Evolutionary conservation across 768 basidiomycete species (phyloP), one percentile per base, ranked within the genome.

Genomic region (Gelatoporia subvermispora): DNA sequence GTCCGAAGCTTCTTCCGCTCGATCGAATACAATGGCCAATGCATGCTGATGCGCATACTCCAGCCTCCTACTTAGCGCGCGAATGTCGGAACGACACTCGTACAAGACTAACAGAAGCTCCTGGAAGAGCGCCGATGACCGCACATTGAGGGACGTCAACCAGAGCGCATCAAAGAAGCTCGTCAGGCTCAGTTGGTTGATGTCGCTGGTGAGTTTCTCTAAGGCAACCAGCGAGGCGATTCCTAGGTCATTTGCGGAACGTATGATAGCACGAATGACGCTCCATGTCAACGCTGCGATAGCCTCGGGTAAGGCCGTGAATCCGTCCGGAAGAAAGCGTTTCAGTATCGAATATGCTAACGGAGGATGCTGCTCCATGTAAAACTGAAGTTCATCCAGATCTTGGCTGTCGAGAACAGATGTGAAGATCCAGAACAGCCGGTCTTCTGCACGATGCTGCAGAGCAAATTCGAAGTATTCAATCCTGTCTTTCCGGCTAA

Each of bases 1-100:
- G 49, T 84, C 81, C 1, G 75, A 75, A 4, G 82, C 84, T 55
- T 85, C 84, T 54, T 85, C 82, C 1, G 79, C 80, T 11, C 79
- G 72, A 50, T 85, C 83, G 48, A 82, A 82, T 1, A 73, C 74
- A 23, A 85, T 70, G 5, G 73, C 76, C 1, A 84, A 68, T 0
- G 77, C 75, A 28, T 81, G 73, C 44, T 77, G 78, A 54, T 77
- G 76, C 1, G 72, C 74, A 56, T 85, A 80, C n/a, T 60, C 58
- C 36, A 64, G 53, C 0, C 64, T 54, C 0, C 62, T 48, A 5
- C 68, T 55, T 2, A 50, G 36, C 1, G 58, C 60, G 13, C 58
- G 47, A 51, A 54, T 51, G 3, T 25, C 48, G 2, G 52, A 47
- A 2, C 75, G 71, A 24, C 68, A 68, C 34, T 82, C 82, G 52